Evolutionary conservation across 768 basidiomycete genomes (phyloP).

Genomic region (Phanerochaete sordida): DNA sequence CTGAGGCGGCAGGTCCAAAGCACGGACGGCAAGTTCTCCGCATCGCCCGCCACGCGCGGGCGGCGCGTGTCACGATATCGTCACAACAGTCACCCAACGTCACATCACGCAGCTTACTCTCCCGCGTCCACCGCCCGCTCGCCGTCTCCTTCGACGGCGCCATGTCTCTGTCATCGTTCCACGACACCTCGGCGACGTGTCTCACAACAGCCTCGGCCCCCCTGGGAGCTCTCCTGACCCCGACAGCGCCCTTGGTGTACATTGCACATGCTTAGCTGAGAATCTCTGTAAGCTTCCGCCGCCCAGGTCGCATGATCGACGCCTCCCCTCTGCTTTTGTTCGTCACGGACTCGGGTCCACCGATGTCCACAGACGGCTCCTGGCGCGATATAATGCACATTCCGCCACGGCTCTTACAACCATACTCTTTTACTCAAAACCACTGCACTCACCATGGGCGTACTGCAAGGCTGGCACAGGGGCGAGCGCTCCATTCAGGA

Average conservation of each 20-base stretch:
- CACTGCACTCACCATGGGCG: constrained; percentile 17
- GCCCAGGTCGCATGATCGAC: background rate
- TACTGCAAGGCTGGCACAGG: constrained; percentile 34
- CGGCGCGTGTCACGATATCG: no score
- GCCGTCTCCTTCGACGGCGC: no score
- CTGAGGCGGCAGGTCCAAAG: no score
- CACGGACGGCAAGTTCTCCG: no score
- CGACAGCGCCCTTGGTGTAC: background rate
- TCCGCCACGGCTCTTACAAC: background rate
- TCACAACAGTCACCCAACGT: no score
- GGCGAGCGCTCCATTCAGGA: constrained; percentile 51
- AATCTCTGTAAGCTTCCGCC: background rate
- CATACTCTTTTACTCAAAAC: background rate
- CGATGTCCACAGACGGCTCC: background rate
- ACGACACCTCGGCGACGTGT: no score
- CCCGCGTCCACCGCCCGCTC: no score
- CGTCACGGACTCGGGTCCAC: background rate
- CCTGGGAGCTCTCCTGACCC: background rate
- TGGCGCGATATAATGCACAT: background rate
- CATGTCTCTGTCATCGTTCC: no score
- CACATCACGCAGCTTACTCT: no score
- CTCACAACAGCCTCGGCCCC: no score
- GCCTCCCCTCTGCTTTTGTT: background rate
- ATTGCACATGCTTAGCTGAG: background rate
- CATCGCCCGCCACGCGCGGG: no score